Evolutionary conservation across 345 rosid genomes (phyloP).

Genomic region (Acer saccharum): DNA sequence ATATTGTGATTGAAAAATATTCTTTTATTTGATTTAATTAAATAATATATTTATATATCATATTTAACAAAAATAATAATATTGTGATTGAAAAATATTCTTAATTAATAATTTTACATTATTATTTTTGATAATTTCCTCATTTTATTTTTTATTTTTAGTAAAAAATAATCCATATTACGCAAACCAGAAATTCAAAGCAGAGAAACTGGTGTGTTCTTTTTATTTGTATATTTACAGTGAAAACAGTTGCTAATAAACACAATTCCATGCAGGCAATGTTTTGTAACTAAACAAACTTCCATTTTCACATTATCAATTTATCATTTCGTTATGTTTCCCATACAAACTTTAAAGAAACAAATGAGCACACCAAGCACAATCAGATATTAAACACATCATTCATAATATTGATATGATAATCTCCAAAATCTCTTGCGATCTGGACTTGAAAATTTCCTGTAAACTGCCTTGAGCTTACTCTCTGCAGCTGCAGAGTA

Average conservation of each 20-base stretch:
- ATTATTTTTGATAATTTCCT: too few species aligned
- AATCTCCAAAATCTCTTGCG: conserved; percentile 28
- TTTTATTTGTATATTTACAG: not conserved
- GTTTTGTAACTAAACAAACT: not conserved
- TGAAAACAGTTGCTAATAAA: not conserved
- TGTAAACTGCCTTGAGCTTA: conserved; percentile 61
- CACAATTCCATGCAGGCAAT: not conserved
- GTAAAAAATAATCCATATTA: too few species aligned
- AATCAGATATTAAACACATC: too few species aligned
- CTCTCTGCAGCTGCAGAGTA: conserved; percentile 62
- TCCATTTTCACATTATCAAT: not conserved
- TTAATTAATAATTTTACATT: too few species aligned
- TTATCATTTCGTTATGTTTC: not conserved
- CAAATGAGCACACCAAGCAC: not conserved
- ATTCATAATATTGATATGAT: not conserved
- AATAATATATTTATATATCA: too few species aligned
- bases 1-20: too few species aligned
- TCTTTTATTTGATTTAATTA: too few species aligned
- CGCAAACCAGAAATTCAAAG: too few species aligned
- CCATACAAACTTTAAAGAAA: not conserved
- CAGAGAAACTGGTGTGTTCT: conserved; percentile 3
- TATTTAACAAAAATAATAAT: too few species aligned
- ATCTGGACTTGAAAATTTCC: conserved; percentile 61
- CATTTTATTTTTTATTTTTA: too few species aligned
- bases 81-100: too few species aligned